Evolutionary conservation across 1,284 basidiomycete species (phyloP).

Genomic region (Moniliella sp.): DNA sequence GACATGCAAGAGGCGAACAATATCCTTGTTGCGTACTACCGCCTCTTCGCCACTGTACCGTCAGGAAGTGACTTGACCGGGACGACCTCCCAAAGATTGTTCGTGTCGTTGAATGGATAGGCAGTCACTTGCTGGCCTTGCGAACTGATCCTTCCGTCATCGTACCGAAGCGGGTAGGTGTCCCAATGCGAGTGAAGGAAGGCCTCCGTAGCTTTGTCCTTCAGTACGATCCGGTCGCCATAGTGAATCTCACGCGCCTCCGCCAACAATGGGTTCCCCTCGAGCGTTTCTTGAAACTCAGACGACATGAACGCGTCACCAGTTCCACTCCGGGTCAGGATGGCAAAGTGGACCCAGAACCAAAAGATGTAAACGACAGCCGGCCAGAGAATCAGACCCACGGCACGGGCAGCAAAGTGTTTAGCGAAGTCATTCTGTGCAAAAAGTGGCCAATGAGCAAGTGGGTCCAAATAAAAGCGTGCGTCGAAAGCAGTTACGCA

Average conservation of each 20-base stretch:
- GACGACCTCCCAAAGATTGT: constrained; percentile 87
- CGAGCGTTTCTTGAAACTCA: constrained; percentile 83
- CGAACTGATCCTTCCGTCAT: constrained; percentile 81
- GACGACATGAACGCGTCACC: constrained; percentile 95
- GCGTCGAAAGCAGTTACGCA: neutral
- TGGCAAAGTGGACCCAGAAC: constrained; percentile 85
- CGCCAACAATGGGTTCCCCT: constrained; percentile 71
- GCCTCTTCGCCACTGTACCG: constrained; percentile 54
- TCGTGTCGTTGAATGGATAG: constrained; percentile 72
- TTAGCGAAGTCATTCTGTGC: constrained; percentile 61
- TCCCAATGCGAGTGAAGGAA: constrained; percentile 81
- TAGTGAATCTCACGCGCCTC: constrained; percentile 81
- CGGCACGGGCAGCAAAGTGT: constrained; percentile 65
- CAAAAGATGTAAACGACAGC: constrained; percentile 75
- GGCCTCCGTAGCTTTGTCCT: constrained; percentile 76
- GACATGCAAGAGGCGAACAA: constrained; percentile 70
- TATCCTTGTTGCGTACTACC: constrained; percentile 65
- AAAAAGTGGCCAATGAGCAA: neutral
- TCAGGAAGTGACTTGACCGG: constrained; percentile 60
- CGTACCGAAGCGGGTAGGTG: constrained; percentile 73
- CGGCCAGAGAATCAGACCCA: constrained; percentile 71
- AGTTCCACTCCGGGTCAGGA: constrained; percentile 70
- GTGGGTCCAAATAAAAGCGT: neutral
- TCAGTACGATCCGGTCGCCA: constrained; percentile 64
- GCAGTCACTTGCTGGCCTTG: constrained; percentile 98